Evolutionary conservation across 2,329 filamentous ascomycete genomes (phyloP), one percentile per base, ranked within the genome.

Genomic region (Stemphylium lycopersici): DNA sequence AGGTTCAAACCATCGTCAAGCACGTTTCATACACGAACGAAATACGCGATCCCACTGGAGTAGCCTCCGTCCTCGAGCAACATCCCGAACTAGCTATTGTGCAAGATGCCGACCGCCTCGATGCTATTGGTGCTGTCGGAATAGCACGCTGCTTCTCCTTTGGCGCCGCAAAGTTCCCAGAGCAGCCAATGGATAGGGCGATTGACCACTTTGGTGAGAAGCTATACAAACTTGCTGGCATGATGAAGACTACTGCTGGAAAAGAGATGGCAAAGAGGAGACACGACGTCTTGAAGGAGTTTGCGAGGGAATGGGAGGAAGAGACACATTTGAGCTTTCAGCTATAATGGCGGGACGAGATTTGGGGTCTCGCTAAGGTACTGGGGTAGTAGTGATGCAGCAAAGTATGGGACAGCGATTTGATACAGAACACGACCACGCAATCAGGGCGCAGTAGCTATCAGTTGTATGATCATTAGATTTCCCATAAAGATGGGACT

Each of bases 21-120:
- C 85, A 89, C 48, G 90, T 97, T 15, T 91, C 89, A 58, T 96
- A 91, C 78, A 87, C 85, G 3, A 82, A 83, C 61, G 93, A 97
- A 75, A 79, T 84, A 43, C 84, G 83, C 65, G 81, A 92, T 67
- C 87, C 88, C 1, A 77, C 75, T 5, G 76, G 77, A 11, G 86
- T 91, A 7, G 75, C 74, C n/a, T 74, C 77, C 1, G 79, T 93
- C n/a, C 79, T 96, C n/a, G 71, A 70, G 5, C 69, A 77, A 26
- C 80, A 90, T 33, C 90, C 90, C 1, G 91, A 95, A 73, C 79
- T 95, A 31, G 92, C 86, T 0, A 84, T 96, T 42, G 91, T 97
- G 29, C 93, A 97, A 77, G 93, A 97, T 74, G 93, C 93, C 3
- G 93, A 97, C 78, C 83, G 93, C 6, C 80, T 98, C n/a, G 93